Evolutionary conservation across 2,329 filamentous ascomycete genomes (phyloP).

Genomic region (Arthrobotrys pseudoclavata): DNA sequence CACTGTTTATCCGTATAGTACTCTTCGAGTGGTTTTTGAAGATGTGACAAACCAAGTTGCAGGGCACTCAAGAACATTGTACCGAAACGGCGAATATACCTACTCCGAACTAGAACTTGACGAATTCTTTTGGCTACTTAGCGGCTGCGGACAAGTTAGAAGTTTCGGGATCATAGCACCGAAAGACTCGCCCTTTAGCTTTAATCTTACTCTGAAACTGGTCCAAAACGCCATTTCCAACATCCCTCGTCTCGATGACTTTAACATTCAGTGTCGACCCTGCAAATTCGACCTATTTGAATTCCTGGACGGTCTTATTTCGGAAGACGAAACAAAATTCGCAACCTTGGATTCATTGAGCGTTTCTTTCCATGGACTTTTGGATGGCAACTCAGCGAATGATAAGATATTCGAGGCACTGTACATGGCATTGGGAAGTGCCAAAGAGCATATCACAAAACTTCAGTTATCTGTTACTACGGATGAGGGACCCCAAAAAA

Average conservation of each 20-base stretch:
- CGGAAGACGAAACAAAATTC: slow-evolving; percentile 3
- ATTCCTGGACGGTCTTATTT: slow-evolving; percentile 21
- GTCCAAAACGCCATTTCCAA: slow-evolving; percentile 20
- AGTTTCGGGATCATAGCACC: slow-evolving; percentile 35
- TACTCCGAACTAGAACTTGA: slow-evolving; percentile 42
- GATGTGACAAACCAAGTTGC: slow-evolving; percentile 26
- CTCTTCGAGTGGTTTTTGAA: slow-evolving; percentile 36
- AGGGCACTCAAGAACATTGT: slow-evolving; percentile 21
- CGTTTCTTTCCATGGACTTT: slow-evolving; percentile 32
- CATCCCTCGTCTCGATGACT: slow-evolving; percentile 22
- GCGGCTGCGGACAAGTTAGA: slow-evolving; percentile 21
- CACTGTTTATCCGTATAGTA: not conserved
- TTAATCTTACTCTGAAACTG: slow-evolving; percentile 22
- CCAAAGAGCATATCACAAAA: slow-evolving; percentile 24
- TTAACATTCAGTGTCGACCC: slow-evolving; percentile 22
- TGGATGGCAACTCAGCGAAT: slow-evolving; percentile 12
- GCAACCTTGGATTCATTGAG: slow-evolving; percentile 21
- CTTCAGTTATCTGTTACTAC: slow-evolving; percentile 15
- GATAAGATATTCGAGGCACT: slow-evolving; percentile 45
- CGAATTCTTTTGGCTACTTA: slow-evolving; percentile 40
- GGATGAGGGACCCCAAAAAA: not conserved
- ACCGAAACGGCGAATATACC: slow-evolving; percentile 41
- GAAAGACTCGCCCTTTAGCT: slow-evolving; percentile 35
- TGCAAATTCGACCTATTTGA: slow-evolving; percentile 37
- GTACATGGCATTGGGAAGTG: slow-evolving; percentile 13